These are phyloP conservation scores for Parastagonospora avenae DNA, from an alignment of 2,329 filamentous ascomycete genomes.

Conservation along the genomic window DNA sequence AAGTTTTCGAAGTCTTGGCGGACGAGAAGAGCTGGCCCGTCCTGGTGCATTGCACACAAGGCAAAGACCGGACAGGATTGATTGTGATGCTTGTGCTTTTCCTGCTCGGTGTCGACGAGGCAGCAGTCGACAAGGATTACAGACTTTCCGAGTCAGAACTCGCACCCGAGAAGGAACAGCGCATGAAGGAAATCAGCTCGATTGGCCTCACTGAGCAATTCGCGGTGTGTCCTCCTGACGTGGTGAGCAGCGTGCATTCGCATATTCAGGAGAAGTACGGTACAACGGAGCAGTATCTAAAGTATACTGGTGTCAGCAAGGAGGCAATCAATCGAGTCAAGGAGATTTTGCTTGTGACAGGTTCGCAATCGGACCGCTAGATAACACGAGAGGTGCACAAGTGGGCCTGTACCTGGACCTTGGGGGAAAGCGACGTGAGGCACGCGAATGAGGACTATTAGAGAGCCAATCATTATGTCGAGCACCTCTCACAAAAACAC, in stretches of 20 bases:
- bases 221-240: constrained; percentile 66
- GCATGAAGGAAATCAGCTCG: constrained; percentile 69
- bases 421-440: not conserved
- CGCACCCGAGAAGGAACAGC: constrained; percentile 63
- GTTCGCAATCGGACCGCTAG: constrained; percentile 9
- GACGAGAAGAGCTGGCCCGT: constrained; percentile 62
- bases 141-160: constrained; percentile 67
- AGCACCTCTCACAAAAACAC: too few species aligned
- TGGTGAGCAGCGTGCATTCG: constrained; percentile 63
- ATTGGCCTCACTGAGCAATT: constrained; percentile 74
- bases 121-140: constrained; percentile 75
- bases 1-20: constrained; percentile 58
- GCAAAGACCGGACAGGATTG: constrained; percentile 83
- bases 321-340: constrained; percentile 45
- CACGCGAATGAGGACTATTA: too few species aligned
- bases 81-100: constrained; percentile 71
- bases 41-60: constrained; percentile 84
- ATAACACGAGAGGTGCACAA: too few species aligned
- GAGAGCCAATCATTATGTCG: too few species aligned
- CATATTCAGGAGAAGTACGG: constrained; percentile 69
- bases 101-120: constrained; percentile 61
- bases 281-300: constrained; percentile 69
- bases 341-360: constrained; percentile 33
- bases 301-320: constrained; percentile 59
- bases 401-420: not conserved